Percentiles rank a stretch among this genome's conserved stretches.
These are phyloP conservation scores for Ogataea kodamae DNA, from an alignment of 805 yeast genomes.

Conservation along the genomic window DNA sequence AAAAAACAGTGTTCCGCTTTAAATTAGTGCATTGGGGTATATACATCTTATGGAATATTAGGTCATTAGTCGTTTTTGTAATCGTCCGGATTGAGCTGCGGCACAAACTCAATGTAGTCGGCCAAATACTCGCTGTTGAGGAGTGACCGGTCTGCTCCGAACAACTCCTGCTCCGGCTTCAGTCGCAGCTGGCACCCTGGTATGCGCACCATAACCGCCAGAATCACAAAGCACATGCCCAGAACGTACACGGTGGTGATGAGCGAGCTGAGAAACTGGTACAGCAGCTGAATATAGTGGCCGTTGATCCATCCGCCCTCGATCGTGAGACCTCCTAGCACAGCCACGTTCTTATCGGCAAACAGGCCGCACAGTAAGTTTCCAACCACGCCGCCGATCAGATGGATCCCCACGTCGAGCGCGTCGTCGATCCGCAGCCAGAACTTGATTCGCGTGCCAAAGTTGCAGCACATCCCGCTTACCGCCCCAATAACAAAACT, in stretches of 20 bases:
- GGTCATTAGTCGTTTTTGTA: slow-evolving; percentile 13
- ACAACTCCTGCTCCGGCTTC: slow-evolving; percentile 64
- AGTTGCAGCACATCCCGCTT: slow-evolving; percentile 77
- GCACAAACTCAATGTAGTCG: slow-evolving; percentile 86
- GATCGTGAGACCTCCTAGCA: slow-evolving; percentile 65
- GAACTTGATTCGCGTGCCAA: slow-evolving; percentile 78
- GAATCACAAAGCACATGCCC: slow-evolving; percentile 60
- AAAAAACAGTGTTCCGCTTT: slow-evolving; percentile 35
- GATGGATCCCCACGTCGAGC: slow-evolving; percentile 92
- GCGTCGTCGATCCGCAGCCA: slow-evolving; percentile 78
- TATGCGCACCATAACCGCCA: slow-evolving; percentile 59
- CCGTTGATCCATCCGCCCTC: slow-evolving; percentile 87
- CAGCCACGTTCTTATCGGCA: slow-evolving; percentile 69
- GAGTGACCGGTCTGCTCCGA: slow-evolving; percentile 86
- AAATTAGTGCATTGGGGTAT: slow-evolving; percentile 8
- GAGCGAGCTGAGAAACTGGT: slow-evolving; percentile 48
- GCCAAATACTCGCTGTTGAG: slow-evolving; percentile 83
- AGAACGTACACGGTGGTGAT: slow-evolving; percentile 56
- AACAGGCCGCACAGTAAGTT: slow-evolving; percentile 76
- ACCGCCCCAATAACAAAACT: slow-evolving; percentile 73
- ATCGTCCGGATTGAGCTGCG: slow-evolving; percentile 52
- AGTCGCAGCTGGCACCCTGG: slow-evolving; percentile 80
- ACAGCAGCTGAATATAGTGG: slow-evolving; percentile 79
- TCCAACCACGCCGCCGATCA: slow-evolving; percentile 85
- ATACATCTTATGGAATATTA: slow-evolving; percentile 3